phyloP scores from a whole-genome alignment of 352 stramenopile species.

The Phytophthora pluvialis region DNA sequence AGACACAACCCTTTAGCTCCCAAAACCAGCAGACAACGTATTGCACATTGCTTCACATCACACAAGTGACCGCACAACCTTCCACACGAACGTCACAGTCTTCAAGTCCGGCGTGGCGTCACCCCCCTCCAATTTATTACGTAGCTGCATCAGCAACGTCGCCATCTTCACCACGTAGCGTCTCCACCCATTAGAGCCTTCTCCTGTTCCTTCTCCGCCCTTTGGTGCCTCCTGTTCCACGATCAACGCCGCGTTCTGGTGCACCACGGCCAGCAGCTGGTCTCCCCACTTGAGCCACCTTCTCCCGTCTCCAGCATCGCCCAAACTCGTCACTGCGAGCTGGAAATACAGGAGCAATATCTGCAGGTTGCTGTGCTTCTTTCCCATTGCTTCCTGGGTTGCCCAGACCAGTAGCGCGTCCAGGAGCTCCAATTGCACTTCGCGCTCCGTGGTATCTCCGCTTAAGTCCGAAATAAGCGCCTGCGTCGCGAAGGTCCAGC shows the following conservation, averaged over 20 bases:
- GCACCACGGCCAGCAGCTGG: slow-evolving; percentile 27
- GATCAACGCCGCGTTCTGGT: slow-evolving; percentile 19
- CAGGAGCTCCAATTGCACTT: slow-evolving; percentile 30
- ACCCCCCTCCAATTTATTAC: slow-evolving; percentile 20
- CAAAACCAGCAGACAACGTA: neutral
- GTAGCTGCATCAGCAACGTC: slow-evolving; percentile 27
- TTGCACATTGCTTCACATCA: neutral
- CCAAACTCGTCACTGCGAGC: slow-evolving; percentile 14
- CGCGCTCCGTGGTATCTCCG: neutral
- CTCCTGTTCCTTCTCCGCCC: neutral
- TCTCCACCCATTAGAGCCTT: neutral
- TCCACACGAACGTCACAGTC: slow-evolving; percentile 56
- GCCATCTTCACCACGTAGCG: slow-evolving; percentile 24
- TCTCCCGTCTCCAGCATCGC: slow-evolving; percentile 12
- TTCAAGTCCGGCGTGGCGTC: slow-evolving; percentile 40
- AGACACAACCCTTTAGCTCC: slow-evolving; percentile 8
- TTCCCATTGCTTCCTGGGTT: neutral
- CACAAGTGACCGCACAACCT: slow-evolving; percentile 28
- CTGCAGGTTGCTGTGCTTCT: slow-evolving; percentile 9
- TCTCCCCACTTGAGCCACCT: slow-evolving; percentile 43
- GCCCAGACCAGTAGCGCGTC: slow-evolving; percentile 22
- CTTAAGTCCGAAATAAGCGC: slow-evolving; percentile 36
- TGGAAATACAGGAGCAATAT: slow-evolving; percentile 28
- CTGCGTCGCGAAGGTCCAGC: slow-evolving; percentile 5
- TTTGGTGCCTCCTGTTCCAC: slow-evolving; percentile 4